Evolutionary conservation across 345 rosid species (phyloP).

Genomic region (Physaria fendleri): DNA sequence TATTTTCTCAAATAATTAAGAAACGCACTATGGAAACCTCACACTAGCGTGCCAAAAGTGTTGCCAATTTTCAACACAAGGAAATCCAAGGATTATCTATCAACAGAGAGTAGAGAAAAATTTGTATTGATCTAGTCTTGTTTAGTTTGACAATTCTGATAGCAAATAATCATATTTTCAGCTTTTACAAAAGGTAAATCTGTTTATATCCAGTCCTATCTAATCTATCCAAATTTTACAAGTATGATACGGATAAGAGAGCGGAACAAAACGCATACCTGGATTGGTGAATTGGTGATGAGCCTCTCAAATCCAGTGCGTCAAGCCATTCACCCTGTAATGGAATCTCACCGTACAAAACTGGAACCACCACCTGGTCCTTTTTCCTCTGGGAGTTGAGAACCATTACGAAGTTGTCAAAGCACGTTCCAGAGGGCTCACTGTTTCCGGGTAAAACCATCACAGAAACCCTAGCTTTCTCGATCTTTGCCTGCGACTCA

Average conservation of each 20-base stretch:
- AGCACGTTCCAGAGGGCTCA: not conserved
- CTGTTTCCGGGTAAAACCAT: not conserved
- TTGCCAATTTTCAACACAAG: no score
- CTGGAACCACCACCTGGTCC: constrained; percentile 6
- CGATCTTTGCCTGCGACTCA: not conserved
- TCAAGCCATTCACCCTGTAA: not conserved
- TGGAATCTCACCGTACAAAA: not conserved
- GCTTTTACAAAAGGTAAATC: no score
- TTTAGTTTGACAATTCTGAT: no score
- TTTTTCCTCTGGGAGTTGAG: not conserved
- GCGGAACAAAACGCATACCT: not conserved
- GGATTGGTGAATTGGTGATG: not conserved
- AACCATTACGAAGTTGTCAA: not conserved
- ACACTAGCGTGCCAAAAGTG: no score
- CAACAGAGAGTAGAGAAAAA: no score
- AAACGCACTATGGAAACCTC: no score
- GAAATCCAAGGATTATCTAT: no score
- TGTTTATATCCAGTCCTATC: no score
- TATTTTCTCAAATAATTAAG: not conserved
- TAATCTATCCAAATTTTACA: no score
- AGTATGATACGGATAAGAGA: no score
- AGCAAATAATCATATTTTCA: no score
- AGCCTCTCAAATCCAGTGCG: not conserved
- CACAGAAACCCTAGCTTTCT: constrained; percentile 7
- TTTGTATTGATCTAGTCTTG: no score